These are phyloP conservation scores for Raphanus raphanistrum DNA, from an alignment of 345 rosid genomes.

Conservation along the genomic window DNA sequence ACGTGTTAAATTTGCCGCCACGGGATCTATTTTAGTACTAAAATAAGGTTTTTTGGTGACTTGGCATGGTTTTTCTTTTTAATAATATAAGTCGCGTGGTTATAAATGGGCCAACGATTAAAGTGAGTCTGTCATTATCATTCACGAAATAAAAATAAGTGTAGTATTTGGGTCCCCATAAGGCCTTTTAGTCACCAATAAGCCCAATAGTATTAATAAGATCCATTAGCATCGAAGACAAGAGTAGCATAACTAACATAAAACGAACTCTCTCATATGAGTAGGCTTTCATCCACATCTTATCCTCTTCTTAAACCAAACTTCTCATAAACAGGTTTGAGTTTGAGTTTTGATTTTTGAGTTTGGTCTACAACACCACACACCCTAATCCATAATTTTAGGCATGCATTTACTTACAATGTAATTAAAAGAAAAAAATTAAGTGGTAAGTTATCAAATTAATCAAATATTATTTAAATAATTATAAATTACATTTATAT, in stretches of 20 bases:
- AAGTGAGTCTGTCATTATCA: not conserved
- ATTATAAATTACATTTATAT: not conserved
- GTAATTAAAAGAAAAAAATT: not conserved
- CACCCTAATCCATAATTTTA: not conserved
- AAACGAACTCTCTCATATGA: not conserved
- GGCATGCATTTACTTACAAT: not conserved
- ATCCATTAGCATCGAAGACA: not conserved
- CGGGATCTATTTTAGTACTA: constrained; percentile 10
- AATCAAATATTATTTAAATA: not conserved
- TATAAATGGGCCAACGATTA: not conserved
- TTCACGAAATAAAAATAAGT: not conserved
- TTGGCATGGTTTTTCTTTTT: not conserved
- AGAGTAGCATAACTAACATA: not conserved
- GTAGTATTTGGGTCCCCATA: not conserved
- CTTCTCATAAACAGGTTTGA: not conserved
- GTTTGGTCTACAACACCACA: not conserved
- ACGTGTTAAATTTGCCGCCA: not conserved
- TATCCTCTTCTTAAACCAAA: not conserved
- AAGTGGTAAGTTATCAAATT: not conserved
- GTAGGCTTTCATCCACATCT: constrained; percentile 12
- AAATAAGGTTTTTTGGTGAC: not conserved
- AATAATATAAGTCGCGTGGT: not conserved
- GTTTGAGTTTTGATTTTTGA: no score
- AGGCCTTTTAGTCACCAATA: not conserved
- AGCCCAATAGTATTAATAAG: constrained; percentile 3